Conservation (phyloP, 306 rosid genomes). For the Cucurbita argyrosperma region DNA sequence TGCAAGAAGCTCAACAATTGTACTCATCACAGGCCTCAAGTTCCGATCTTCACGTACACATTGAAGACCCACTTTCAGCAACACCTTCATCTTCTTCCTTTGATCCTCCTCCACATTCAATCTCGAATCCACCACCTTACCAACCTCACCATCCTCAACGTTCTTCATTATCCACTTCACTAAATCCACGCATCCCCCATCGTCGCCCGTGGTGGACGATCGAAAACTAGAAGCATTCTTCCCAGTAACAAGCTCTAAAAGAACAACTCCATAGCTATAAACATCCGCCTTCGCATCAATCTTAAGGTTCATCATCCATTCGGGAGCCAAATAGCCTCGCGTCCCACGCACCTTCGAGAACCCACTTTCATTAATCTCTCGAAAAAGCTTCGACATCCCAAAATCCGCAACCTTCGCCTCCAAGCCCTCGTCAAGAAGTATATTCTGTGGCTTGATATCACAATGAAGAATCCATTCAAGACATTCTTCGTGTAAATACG, state of each 20-base stretch:
- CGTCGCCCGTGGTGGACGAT: neutral
- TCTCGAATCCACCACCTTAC: slow-evolving; percentile 16
- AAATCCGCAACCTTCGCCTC: slow-evolving; percentile 28
- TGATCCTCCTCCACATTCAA: neutral
- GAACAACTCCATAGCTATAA: slow-evolving; percentile 32
- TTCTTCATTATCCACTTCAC: slow-evolving; percentile 17
- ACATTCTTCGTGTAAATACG: slow-evolving; percentile 38
- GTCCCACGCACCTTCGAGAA: slow-evolving; percentile 26
- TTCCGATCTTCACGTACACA: slow-evolving; percentile 23
- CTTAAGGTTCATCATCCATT: slow-evolving; percentile 29
- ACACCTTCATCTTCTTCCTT: slow-evolving; percentile 12
- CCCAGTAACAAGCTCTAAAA: slow-evolving; percentile 24
- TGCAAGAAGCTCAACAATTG: too few species aligned
- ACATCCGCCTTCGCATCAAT: slow-evolving; percentile 32
- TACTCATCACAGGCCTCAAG: too few species aligned
- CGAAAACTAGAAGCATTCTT: slow-evolving; percentile 14
- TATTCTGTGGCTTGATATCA: slow-evolving; percentile 34
- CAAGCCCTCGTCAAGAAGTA: slow-evolving; percentile 12
- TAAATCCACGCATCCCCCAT: slow-evolving; percentile 6
- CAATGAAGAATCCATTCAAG: slow-evolving; percentile 30
- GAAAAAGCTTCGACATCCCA: slow-evolving; percentile 29
- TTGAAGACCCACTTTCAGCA: slow-evolving; percentile 17
- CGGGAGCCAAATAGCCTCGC: slow-evolving; percentile 29
- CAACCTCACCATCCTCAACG: slow-evolving; percentile 11
- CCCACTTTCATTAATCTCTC: slow-evolving; percentile 10